Evolutionary conservation across 345 rosid species (phyloP).

Genomic region (Moringa oleifera): DNA sequence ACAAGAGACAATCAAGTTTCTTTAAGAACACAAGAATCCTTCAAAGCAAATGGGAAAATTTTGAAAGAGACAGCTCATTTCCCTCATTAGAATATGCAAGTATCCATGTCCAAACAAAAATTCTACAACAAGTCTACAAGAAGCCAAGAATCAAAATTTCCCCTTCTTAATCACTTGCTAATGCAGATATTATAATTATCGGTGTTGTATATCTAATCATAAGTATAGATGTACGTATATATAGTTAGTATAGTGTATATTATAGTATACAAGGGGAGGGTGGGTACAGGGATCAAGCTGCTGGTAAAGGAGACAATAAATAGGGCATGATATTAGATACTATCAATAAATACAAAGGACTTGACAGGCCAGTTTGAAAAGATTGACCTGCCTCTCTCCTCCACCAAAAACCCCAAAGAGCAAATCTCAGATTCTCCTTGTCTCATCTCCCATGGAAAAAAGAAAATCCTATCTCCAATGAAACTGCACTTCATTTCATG

Average conservation of each 20-base stretch:
- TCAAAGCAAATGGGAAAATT: background rate
- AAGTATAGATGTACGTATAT: no score
- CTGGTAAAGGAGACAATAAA: slow-evolving; percentile 35
- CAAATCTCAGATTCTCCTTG: slow-evolving; percentile 51
- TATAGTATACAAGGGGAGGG: slow-evolving; percentile 12
- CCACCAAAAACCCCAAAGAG: background rate
- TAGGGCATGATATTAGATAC: slow-evolving; percentile 33
- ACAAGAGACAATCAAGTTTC: slow-evolving; percentile 18
- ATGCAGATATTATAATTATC: background rate
- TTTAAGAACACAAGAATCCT: slow-evolving; percentile 7
- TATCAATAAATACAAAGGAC: slow-evolving; percentile 47
- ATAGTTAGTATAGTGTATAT: background rate
- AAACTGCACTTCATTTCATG: slow-evolving; percentile 33
- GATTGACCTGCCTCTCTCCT: slow-evolving; percentile 46
- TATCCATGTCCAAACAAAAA: slow-evolving; percentile 29
- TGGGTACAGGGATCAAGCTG: slow-evolving; percentile 38
- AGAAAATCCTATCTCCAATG: slow-evolving; percentile 26
- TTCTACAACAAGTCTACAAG: slow-evolving; percentile 1
- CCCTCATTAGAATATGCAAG: slow-evolving; percentile 20
- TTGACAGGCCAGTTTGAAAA: slow-evolving; percentile 59
- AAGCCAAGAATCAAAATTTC: slow-evolving; percentile 13
- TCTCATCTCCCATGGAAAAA: slow-evolving; percentile 29
- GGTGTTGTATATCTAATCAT: no score
- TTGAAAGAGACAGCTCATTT: slow-evolving; percentile 37
- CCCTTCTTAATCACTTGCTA: slow-evolving; percentile 11